phyloP scores from a whole-genome alignment of 2,329 filamentous ascomycete species.

The Ophiosphaerella korrae region DNA sequence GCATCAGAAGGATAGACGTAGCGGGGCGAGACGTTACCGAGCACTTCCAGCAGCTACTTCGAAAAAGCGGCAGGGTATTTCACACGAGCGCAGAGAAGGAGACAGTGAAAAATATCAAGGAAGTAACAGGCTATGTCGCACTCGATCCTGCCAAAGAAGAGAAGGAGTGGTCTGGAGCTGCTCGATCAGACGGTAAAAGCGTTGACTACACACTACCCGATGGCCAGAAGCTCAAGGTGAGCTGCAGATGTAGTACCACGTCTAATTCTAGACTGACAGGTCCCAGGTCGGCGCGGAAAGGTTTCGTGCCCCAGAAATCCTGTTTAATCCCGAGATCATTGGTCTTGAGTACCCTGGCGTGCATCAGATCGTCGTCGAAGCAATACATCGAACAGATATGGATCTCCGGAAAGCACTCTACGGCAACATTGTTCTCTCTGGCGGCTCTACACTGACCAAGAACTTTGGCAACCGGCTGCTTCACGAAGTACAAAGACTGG shows the following conservation, averaged over 20 bases:
- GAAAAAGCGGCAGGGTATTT: slow-evolving; percentile 92
- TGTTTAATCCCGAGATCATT: slow-evolving; percentile 97
- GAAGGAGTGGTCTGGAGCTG: slow-evolving; percentile 84
- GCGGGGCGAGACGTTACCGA: slow-evolving; percentile 96
- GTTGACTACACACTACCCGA: slow-evolving; percentile 91
- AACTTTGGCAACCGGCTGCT: slow-evolving; percentile 93
- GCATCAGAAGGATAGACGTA: slow-evolving; percentile 93
- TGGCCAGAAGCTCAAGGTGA: slow-evolving; percentile 88
- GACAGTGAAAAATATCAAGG: slow-evolving; percentile 96
- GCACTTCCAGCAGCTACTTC: slow-evolving; percentile 85
- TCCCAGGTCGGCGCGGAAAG: slow-evolving; percentile 84
- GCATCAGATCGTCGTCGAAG: slow-evolving; percentile 96
- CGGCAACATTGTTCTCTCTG: slow-evolving; percentile 95
- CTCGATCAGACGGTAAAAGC: slow-evolving; percentile 77
- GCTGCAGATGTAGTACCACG: slow-evolving; percentile 9
- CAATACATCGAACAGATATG: slow-evolving; percentile 92
- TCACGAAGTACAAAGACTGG: slow-evolving; percentile 88
- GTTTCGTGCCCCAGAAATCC: slow-evolving; percentile 93
- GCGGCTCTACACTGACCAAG: slow-evolving; percentile 93
- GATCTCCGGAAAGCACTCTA: slow-evolving; percentile 93
- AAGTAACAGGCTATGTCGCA: slow-evolving; percentile 90
- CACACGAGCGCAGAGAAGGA: slow-evolving; percentile 99
- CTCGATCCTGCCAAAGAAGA: slow-evolving; percentile 91
- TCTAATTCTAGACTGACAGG: slow-evolving; percentile 25
- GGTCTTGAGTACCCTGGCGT: slow-evolving; percentile 95